phyloP scores from a whole-genome alignment of 2,329 filamentous ascomycete genomes.

The Xylaria sp. region DNA sequence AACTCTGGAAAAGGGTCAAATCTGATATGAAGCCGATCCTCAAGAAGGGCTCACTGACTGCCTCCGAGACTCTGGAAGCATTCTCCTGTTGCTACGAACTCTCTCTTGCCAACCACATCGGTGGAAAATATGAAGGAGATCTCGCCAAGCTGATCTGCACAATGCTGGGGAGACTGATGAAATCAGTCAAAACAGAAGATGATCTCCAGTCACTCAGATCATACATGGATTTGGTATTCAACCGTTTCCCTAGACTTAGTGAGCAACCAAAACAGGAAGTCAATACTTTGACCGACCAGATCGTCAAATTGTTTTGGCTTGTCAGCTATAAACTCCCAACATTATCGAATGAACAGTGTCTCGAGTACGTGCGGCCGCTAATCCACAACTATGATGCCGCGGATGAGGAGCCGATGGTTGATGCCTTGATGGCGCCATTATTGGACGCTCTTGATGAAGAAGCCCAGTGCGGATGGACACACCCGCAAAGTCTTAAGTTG shows the following conservation, averaged over 20 bases:
- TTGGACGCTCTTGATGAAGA: constrained; percentile 42
- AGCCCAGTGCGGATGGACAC: constrained; percentile 41
- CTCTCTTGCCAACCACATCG: constrained; percentile 44
- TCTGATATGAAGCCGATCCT: constrained; percentile 42
- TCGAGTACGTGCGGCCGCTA: constrained; percentile 35
- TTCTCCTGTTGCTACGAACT: constrained; percentile 46
- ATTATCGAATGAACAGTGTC: constrained; percentile 25
- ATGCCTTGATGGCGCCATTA: constrained; percentile 43
- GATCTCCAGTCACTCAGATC: constrained; percentile 30
- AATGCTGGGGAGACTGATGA: constrained; percentile 41
- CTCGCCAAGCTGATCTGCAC: constrained; percentile 40
- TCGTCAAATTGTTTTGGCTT: constrained; percentile 41
- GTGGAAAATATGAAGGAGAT: constrained; percentile 43
- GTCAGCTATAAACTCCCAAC: constrained; percentile 30
- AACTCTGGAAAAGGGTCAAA: constrained; percentile 44
- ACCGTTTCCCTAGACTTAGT: constrained; percentile 40
- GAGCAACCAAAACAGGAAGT: constrained; percentile 40
- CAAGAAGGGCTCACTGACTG: constrained; percentile 38
- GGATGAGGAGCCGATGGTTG: constrained; percentile 44
- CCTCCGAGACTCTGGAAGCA: constrained; percentile 45
- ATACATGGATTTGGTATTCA: constrained; percentile 44
- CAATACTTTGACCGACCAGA: constrained; percentile 36
- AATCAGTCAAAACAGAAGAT: constrained; percentile 32
- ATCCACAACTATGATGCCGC: constrained; percentile 42
- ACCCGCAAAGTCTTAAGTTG: constrained; percentile 38